Evolutionary conservation across 2,329 filamentous ascomycete species (phyloP), one percentile per base, ranked within the genome.

Genomic region (Fusarium vanettenii): DNA sequence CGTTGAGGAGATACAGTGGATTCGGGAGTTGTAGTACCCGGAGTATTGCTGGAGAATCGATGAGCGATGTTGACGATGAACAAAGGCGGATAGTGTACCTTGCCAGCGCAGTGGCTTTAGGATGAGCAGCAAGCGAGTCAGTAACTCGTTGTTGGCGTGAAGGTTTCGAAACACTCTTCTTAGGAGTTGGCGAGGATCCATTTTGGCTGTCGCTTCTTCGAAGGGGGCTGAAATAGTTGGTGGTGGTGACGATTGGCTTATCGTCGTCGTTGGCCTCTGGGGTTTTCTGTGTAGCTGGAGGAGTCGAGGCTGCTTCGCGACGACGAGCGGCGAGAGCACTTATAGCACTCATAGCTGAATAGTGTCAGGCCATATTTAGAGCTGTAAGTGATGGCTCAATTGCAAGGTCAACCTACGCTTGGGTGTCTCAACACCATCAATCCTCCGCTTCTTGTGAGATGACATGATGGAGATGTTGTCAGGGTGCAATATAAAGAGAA

Each of bases 241-340:
- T 64, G 57, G 73, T 78, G 25, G 66, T 73, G 14, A 66, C 57
- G 31, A 66, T 29, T 18, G 73, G 69, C 41, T 72, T 63, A 35
- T 79, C 74, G 6, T 80, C 79, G 6, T 45, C 43, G 27, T 52
- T 31, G 27, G 63, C 41, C 27, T 76, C 75, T 50, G 72, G 52
- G 16, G 48, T 39, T 29, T 65, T n/a, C 29, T 71, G 60, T 11
- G 48, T 41, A 61, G 69, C 22, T 55, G 67, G 55, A 16, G 72
- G 56, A 37, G 74, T 43, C 18, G 72, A 62, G 13, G 71, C 67
- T 13, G 71, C 72, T 57, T 75, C 77, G 60, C 78, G 80, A 33
- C 82, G 79, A 16, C 82, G 79, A 68, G 82, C 83, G 37, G 82
- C 80, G 22, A 84, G 72, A 7, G 83, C 82, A 69, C 81, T 84